Evolutionary conservation across 495 filamentous ascomycete genomes (phyloP).

Genomic region (Hypoxylon subgilvum): DNA sequence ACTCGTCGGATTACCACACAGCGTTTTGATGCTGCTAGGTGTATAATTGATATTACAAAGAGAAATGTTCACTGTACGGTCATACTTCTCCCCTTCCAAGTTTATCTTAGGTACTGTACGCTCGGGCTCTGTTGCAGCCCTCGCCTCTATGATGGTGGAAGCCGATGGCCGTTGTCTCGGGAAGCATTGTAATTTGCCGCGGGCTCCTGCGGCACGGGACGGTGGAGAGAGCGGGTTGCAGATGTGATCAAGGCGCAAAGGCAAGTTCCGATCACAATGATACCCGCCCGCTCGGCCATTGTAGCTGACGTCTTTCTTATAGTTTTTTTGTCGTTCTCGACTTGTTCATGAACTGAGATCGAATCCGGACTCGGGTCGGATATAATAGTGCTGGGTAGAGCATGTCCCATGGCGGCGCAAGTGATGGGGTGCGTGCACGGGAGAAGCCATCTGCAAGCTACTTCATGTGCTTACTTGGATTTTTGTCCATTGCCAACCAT

Average conservation of each 20-base stretch:
- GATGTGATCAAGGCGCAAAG: slow-evolving; percentile 15
- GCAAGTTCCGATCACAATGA: background rate
- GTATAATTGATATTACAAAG: background rate
- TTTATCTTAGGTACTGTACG: background rate
- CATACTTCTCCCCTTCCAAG: background rate
- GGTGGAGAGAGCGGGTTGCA: slow-evolving; percentile 5
- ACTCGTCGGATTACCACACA: no score
- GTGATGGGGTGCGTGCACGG: no score
- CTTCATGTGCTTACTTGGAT: no score
- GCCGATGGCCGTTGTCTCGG: slow-evolving; percentile 23
- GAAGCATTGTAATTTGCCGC: slow-evolving; percentile 17
- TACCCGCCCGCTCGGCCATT: no score
- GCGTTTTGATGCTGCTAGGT: no score
- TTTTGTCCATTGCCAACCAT: no score
- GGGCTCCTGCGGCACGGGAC: slow-evolving; percentile 15
- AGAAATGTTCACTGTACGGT: background rate
- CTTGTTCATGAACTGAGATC: no score
- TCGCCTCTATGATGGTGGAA: background rate
- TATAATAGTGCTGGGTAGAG: no score
- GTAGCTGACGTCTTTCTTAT: background rate
- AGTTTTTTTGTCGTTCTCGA: background rate
- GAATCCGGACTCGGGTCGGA: no score
- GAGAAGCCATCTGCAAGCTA: no score
- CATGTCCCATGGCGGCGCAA: no score
- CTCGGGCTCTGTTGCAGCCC: background rate